A percentile compares a stretch with the other conserved stretches of the same genome.
Conservation (phyloP, 352 stramenopile genomes). For the Lagenidium giganteum region DNA sequence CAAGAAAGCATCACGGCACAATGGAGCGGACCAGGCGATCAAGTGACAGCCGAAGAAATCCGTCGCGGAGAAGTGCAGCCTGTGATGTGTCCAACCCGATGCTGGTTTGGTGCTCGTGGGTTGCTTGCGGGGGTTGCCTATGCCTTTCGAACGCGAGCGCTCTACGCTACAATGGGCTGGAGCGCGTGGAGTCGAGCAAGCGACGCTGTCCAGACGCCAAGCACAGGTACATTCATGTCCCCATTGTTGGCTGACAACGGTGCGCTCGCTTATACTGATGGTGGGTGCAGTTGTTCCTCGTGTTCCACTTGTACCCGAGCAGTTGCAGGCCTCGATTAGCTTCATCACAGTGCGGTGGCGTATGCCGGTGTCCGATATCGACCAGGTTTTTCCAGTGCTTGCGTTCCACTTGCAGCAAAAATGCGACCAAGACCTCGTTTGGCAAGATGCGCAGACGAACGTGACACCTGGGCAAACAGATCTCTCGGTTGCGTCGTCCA, state of each 20-base stretch:
- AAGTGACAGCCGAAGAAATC: constrained; percentile 41
- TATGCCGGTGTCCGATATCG: not conserved
- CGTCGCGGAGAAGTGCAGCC: constrained; percentile 18
- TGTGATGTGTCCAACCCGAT: constrained; percentile 20
- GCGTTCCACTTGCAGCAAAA: constrained; percentile 44
- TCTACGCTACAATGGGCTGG: constrained; percentile 27
- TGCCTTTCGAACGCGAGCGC: constrained; percentile 46
- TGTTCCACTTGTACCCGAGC: constrained; percentile 31
- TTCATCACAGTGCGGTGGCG: constrained; percentile 44
- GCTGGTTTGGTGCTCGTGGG: constrained; percentile 13
- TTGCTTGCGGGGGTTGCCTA: constrained; percentile 28
- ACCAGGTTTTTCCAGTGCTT: constrained; percentile 29
- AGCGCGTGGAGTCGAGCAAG: constrained; percentile 50
- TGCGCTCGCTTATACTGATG: not conserved
- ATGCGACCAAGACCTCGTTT: constrained; percentile 40
- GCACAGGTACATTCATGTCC: constrained; percentile 23
- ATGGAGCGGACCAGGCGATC: constrained; percentile 41
- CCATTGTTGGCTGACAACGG: no score
- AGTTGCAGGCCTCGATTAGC: constrained; percentile 25
- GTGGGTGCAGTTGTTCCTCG: constrained; percentile 18
- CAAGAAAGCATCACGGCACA: constrained; percentile 37
- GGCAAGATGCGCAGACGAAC: constrained; percentile 27
- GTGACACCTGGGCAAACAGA: constrained; percentile 20
- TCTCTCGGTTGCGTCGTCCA: constrained; percentile 26
- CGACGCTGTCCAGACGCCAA: constrained; percentile 24